phyloP scores from a whole-genome alignment of 2,329 filamentous ascomycete species.

The Onygenales sp. region DNA sequence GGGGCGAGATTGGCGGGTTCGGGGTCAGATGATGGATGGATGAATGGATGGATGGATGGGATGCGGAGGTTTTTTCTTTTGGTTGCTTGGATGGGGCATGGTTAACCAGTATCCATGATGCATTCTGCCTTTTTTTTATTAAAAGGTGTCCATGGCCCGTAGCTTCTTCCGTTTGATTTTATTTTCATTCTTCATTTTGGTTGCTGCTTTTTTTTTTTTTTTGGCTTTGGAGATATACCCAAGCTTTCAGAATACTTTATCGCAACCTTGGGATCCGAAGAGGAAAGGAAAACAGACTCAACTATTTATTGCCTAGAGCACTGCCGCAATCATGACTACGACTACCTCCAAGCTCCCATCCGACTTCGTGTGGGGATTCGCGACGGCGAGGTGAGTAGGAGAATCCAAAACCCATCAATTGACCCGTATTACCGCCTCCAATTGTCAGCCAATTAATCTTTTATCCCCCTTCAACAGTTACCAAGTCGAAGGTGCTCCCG shows the following conservation, averaged over 20 bases:
- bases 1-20: no score
- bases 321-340: conserved; percentile 8
- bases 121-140: no score
- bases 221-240: no score
- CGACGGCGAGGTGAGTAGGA: conserved; percentile 59
- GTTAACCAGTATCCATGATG: no score
- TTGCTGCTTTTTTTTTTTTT: neutral
- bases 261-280: neutral
- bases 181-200: neutral
- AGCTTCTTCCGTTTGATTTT: no score
- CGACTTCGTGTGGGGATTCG: conserved; percentile 72
- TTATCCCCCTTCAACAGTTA: conserved; percentile 47
- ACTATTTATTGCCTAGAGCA: neutral
- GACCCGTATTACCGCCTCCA: neutral
- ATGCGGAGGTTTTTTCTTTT: no score
- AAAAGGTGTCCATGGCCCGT: no score
- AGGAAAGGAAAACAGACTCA: neutral
- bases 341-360: conserved; percentile 42
- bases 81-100: no score
- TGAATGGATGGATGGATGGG: no score
- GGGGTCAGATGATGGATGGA: no score
- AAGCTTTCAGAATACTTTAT: no score
- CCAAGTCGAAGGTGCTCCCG: conserved; percentile 71
- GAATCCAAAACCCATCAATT: neutral
- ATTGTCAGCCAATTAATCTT: neutral